These are phyloP conservation scores for Acanthamoeba royreba DNA, from an alignment of 208 protist genomes.

Conservation along the genomic window DNA sequence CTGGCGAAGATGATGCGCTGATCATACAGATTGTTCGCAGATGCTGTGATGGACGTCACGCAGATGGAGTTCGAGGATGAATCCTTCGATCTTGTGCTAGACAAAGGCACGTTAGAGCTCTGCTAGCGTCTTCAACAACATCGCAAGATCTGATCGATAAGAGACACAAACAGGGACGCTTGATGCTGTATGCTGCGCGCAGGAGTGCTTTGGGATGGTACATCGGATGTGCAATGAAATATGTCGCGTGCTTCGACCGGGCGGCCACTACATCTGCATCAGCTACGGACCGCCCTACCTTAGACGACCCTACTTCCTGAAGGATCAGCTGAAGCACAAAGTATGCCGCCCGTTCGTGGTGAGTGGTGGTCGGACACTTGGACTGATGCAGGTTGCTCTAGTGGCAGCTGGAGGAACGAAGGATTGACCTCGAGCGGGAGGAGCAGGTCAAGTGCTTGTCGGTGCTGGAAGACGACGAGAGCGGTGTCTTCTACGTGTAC, in stretches of 20 bases:
- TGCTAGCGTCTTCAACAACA: neutral
- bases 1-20: too few species aligned
- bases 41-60: neutral
- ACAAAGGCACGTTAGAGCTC: neutral
- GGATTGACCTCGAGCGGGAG: neutral
- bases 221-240: neutral
- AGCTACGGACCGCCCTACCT: constrained; percentile 25
- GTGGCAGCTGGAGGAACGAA: neutral
- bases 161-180: neutral
- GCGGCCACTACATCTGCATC: neutral
- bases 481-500: constrained; percentile 8
- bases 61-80: neutral
- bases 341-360: neutral
- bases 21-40: neutral
- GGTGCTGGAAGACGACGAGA: constrained; percentile 29
- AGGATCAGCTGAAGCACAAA: neutral
- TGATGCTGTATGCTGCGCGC: neutral
- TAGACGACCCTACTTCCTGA: neutral
- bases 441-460: neutral
- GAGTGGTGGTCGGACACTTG: neutral
- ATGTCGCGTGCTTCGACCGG: neutral
- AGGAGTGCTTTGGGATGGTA: neutral
- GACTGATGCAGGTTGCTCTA: too few species aligned
- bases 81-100: neutral
- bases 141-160: neutral